Evolutionary conservation across 2,329 filamentous ascomycete genomes (phyloP).

Genomic region (Sclerotinia minor): DNA sequence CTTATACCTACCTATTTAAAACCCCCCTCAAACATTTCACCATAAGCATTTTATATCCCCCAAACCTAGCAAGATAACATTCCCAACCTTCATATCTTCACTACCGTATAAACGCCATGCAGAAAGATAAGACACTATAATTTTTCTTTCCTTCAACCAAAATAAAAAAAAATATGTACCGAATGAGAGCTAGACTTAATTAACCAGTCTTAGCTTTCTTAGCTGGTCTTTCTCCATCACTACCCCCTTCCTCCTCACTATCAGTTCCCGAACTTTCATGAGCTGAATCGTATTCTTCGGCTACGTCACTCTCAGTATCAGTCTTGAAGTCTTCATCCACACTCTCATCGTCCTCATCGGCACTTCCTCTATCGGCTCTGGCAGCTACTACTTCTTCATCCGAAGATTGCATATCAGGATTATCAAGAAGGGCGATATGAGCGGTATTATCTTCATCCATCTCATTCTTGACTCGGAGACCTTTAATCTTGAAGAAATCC

Average conservation of each 20-base stretch:
- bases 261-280: conserved; percentile 81
- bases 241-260: conserved; percentile 55
- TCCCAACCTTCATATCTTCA: conserved; percentile 6
- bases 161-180: not conserved
- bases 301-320: conserved; percentile 90
- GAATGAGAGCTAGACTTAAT: conserved; percentile 12
- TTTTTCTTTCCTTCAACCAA: not conserved
- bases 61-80: not conserved
- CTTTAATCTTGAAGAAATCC: conserved; percentile 95
- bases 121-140: not conserved
- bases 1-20: not conserved
- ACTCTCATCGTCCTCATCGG: conserved; percentile 94
- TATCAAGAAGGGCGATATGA: conserved; percentile 77
- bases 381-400: conserved; percentile 76
- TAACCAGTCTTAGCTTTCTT: conserved; percentile 48
- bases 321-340: conserved; percentile 95
- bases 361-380: conserved; percentile 78
- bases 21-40: not conserved
- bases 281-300: conserved; percentile 90
- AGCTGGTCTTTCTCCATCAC: conserved; percentile 54
- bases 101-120: conserved; percentile 9
- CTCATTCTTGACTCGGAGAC: conserved; percentile 95
- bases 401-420: conserved; percentile 70
- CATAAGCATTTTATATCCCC: not conserved
- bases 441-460: conserved; percentile 81